These are phyloP conservation scores for Dendrobium huoshanense DNA, from an alignment of 106 monocot species.

Conservation along the genomic window DNA sequence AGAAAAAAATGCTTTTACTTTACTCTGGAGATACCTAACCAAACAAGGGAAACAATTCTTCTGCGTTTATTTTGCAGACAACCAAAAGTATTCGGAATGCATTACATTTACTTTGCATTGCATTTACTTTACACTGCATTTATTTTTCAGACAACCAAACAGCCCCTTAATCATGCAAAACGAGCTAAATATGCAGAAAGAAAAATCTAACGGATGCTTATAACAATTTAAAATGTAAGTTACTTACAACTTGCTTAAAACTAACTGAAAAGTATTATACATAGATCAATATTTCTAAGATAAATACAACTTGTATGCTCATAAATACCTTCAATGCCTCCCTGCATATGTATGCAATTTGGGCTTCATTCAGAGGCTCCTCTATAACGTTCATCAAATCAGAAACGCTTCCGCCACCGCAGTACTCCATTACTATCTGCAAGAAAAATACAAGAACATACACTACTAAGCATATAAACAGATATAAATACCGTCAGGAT, in stretches of 20 bases:
- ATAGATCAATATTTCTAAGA: not conserved
- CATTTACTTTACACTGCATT: too few relatives aligned
- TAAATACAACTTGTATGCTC: not conserved
- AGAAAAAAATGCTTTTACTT: too few relatives aligned
- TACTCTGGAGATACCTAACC: too few relatives aligned
- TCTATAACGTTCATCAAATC: constrained; percentile 89
- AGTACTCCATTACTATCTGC: constrained; percentile 99
- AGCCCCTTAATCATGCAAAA: not conserved
- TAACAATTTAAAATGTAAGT: not conserved
- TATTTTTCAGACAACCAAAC: too few relatives aligned
- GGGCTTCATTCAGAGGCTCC: constrained; percentile 80
- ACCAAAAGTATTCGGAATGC: too few relatives aligned
- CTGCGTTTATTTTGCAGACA: too few relatives aligned
- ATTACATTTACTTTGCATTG: too few relatives aligned
- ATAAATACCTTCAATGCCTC: constrained; percentile 88
- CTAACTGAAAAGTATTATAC: not conserved
- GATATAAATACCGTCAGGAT: not conserved
- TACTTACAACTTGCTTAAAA: not conserved
- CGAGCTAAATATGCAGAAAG: not conserved
- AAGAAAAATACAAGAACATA: constrained; percentile 16
- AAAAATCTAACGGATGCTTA: not conserved
- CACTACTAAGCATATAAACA: not conserved
- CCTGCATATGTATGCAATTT: constrained; percentile 94
- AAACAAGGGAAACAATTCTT: too few relatives aligned
- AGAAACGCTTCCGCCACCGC: constrained; percentile 98